A percentile compares a stretch with the other conserved stretches of the same genome.
These are phyloP conservation scores for Lindgomyces ingoldianus DNA, from an alignment of 495 filamentous ascomycete genomes.

Conservation along the genomic window DNA sequence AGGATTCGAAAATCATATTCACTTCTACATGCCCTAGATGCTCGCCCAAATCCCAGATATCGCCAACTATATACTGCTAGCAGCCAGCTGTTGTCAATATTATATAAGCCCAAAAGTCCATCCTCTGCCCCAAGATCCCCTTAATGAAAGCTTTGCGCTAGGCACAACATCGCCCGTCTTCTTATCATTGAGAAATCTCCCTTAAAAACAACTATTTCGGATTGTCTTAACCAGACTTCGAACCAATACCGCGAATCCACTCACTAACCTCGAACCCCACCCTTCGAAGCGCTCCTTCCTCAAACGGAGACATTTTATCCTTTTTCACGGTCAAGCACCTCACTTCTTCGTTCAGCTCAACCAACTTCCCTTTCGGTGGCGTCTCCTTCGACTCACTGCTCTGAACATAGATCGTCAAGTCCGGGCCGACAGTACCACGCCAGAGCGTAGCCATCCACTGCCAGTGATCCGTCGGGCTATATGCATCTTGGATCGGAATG, in stretches of 20 bases:
- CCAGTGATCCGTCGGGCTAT: slow-evolving; percentile 88
- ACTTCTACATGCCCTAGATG: too few species aligned
- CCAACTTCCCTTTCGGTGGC: slow-evolving; percentile 50
- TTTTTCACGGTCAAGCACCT: slow-evolving; percentile 61
- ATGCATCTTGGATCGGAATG: slow-evolving; percentile 74
- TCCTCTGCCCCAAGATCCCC: background rate
- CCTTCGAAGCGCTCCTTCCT: slow-evolving; percentile 67
- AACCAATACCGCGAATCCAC: slow-evolving; percentile 59
- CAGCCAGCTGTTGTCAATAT: background rate
- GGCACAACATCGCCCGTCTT: too few species aligned
- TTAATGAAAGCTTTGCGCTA: background rate
- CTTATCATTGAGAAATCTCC: background rate
- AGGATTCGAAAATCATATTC: too few species aligned
- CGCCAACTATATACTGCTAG: background rate
- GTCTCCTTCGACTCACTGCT: slow-evolving; percentile 34
- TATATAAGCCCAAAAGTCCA: background rate
- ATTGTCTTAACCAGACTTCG: slow-evolving; percentile 3
- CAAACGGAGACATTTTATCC: slow-evolving; percentile 47
- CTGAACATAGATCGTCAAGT: slow-evolving; percentile 76
- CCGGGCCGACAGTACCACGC: slow-evolving; percentile 82
- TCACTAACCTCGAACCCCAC: slow-evolving; percentile 83
- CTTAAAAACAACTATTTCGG: background rate
- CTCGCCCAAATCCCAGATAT: too few species aligned
- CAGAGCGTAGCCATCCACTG: slow-evolving; percentile 97
- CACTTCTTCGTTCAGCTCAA: slow-evolving; percentile 58